Conservation (phyloP, 2,329 filamentous ascomycete species). For the Colletotrichum abscissum region DNA sequence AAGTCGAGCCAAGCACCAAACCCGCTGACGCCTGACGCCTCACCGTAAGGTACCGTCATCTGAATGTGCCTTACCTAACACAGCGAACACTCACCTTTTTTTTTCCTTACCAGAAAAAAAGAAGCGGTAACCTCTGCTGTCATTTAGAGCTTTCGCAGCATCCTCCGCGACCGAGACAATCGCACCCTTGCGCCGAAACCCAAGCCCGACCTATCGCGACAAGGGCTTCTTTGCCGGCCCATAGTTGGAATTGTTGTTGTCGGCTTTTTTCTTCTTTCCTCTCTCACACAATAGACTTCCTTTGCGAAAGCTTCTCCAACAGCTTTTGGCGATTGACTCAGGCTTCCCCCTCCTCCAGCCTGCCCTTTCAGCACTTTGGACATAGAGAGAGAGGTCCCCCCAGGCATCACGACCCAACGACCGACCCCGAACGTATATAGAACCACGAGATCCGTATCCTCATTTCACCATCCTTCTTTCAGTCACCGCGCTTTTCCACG, state of each 20-base stretch:
- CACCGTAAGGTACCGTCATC: slow-evolving; percentile 1
- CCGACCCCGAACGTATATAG: slow-evolving; percentile 17
- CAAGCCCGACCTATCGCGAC: slow-evolving; percentile 27
- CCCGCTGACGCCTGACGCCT: slow-evolving; percentile 20
- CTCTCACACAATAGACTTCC: slow-evolving; percentile 23
- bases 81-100: slow-evolving; percentile 21
- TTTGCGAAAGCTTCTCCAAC: slow-evolving; percentile 24
- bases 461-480: not conserved
- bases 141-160: slow-evolving; percentile 33
- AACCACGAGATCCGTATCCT: not conserved
- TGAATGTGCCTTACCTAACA: slow-evolving; percentile 29
- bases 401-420: not conserved
- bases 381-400: slow-evolving; percentile 1
- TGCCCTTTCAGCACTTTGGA: slow-evolving; percentile 28
- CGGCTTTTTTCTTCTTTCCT: slow-evolving; percentile 5
- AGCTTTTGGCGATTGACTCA: slow-evolving; percentile 32
- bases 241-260: slow-evolving; percentile 15
- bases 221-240: slow-evolving; percentile 32
- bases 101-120: slow-evolving; percentile 3
- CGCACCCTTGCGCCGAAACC: slow-evolving; percentile 31
- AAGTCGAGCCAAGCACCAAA: not conserved
- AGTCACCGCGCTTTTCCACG: slow-evolving; percentile 18
- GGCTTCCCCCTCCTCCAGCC: not conserved
- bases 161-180: slow-evolving; percentile 29
- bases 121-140: slow-evolving; percentile 15